phyloP scores from a whole-genome alignment of 1,284 basidiomycete genomes.

The Ganoderma meredithae region DNA sequence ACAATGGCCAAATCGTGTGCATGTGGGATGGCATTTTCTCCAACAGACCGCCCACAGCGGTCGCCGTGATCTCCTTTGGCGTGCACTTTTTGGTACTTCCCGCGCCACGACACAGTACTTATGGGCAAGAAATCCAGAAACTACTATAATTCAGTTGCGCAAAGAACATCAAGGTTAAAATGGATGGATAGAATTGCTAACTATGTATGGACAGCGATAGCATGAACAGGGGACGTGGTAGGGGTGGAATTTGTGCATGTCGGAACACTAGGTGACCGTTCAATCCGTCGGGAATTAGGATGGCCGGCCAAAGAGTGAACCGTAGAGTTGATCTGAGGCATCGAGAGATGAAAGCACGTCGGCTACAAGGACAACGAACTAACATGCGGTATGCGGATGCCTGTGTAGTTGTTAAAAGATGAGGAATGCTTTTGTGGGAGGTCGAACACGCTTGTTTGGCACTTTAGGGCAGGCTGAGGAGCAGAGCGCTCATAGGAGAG shows the following conservation, averaged over 20 bases:
- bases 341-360: slow-evolving; percentile 59
- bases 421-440: slow-evolving; percentile 20
- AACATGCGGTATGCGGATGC: slow-evolving; percentile 65
- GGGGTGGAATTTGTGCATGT: slow-evolving; percentile 44
- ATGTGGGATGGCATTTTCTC: too few species aligned
- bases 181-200: background rate
- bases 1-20: too few species aligned
- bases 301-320: slow-evolving; percentile 70
- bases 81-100: too few species aligned
- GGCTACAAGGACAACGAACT: slow-evolving; percentile 44
- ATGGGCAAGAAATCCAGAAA: background rate
- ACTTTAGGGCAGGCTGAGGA: slow-evolving; percentile 54
- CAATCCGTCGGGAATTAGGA: slow-evolving; percentile 52
- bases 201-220: too few species aligned
- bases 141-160: background rate
- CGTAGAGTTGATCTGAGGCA: slow-evolving; percentile 59
- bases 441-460: slow-evolving; percentile 16
- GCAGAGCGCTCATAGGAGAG: background rate
- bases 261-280: slow-evolving; percentile 71
- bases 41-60: too few species aligned
- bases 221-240: background rate
- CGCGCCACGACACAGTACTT: too few species aligned
- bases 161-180: background rate
- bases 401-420: slow-evolving; percentile 74
- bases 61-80: too few species aligned